phyloP scores from a whole-genome alignment of 2,329 filamentous ascomycete genomes.

The Penicillium sclerotigenum region DNA sequence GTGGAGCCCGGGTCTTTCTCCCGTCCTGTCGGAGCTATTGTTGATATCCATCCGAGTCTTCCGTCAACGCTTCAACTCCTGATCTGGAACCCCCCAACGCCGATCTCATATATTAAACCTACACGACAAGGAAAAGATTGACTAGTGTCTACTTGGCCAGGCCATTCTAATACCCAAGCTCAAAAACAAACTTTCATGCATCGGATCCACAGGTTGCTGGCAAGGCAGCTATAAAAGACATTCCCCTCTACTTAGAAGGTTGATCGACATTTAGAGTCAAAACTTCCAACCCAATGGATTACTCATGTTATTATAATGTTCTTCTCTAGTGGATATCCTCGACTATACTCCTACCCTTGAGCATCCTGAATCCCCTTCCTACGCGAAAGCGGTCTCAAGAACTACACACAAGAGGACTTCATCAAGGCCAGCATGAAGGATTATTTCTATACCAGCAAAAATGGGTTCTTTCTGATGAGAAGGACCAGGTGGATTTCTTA shows the following conservation, averaged over 20 bases:
- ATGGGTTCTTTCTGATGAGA: conserved; percentile 57
- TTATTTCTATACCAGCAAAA: conserved; percentile 57
- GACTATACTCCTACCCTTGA: conserved; percentile 44
- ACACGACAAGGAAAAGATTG: not conserved
- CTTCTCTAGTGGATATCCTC: conserved; percentile 18
- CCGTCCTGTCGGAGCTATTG: not conserved
- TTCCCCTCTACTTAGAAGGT: not conserved
- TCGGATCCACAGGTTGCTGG: not conserved
- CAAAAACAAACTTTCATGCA: not conserved
- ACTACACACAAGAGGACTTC: conserved; percentile 56
- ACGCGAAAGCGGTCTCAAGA: conserved; percentile 57
- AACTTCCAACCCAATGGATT: not conserved
- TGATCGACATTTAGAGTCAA: not conserved
- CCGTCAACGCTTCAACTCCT: not conserved
- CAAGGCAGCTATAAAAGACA: not conserved
- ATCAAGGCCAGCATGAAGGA: conserved; percentile 50
- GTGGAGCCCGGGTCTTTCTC: not conserved
- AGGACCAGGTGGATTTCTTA: conserved; percentile 58
- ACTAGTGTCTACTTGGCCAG: not conserved
- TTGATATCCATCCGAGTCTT: not conserved
- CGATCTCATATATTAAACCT: not conserved
- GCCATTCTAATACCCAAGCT: no score
- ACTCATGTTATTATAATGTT: not conserved
- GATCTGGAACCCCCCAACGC: not conserved
- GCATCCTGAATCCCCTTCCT: conserved; percentile 62